These are phyloP conservation scores for Streptanthus diversifolius DNA, from an alignment of 345 rosid genomes.

Conservation along the genomic window DNA sequence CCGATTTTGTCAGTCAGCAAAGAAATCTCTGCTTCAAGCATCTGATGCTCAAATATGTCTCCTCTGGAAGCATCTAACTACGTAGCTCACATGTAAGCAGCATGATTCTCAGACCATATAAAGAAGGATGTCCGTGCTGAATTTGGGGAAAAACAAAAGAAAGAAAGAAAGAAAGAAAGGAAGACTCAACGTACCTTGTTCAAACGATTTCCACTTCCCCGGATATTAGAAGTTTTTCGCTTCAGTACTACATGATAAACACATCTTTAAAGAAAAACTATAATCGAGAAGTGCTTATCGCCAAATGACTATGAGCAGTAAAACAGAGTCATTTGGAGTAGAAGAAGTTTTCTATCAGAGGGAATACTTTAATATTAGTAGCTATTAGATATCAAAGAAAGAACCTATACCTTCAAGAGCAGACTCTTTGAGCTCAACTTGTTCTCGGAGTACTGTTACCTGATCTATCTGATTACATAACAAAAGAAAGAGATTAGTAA, in stretches of 20 bases:
- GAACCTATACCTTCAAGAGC: constrained; percentile 61
- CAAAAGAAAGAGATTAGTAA: constrained; percentile 11
- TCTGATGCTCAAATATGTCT: constrained; percentile 58
- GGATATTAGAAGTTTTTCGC: constrained; percentile 49
- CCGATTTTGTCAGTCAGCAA: constrained; percentile 59
- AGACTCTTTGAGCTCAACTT: constrained; percentile 67
- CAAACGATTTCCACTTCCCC: constrained; percentile 37
- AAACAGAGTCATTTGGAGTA: neutral
- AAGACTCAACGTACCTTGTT: constrained; percentile 51
- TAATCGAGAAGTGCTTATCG: neutral
- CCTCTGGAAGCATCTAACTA: constrained; percentile 67
- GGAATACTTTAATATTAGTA: neutral
- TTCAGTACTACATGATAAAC: constrained; percentile 50
- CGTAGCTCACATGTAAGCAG: constrained; percentile 16
- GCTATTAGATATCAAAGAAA: no score
- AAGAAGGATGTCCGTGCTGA: neutral
- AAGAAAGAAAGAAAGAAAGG: neutral
- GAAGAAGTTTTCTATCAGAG: constrained; percentile 9
- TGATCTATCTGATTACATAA: constrained; percentile 56
- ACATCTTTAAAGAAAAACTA: neutral
- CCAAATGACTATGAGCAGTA: constrained; percentile 1
- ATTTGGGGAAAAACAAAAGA: neutral
- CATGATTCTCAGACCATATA: constrained; percentile 21
- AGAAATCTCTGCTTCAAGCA: constrained; percentile 75
- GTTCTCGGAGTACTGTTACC: constrained; percentile 63